Conservation (phyloP, 371 early-diverging fungal genomes). For the Circinella umbellata region DNA sequence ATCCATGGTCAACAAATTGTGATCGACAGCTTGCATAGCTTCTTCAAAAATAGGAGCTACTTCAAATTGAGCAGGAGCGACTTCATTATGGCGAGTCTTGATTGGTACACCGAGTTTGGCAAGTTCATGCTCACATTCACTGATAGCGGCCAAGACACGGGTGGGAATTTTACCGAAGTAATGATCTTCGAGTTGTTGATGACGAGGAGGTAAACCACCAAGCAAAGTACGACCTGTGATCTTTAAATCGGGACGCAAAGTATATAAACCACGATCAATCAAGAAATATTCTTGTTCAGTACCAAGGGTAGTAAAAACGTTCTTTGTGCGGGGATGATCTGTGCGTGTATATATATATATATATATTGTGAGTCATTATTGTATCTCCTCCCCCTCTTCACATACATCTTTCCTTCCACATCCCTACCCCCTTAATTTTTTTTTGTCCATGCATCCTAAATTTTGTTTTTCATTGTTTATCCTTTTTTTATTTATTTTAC, state of each 20-base stretch:
- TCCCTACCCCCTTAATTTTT: no score
- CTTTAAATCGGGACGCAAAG: slow-evolving; percentile 95
- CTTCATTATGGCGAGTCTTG: slow-evolving; percentile 99
- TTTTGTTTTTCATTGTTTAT: no score
- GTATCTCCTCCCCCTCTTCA: neutral
- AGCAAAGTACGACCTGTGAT: slow-evolving; percentile 94
- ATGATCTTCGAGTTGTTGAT: slow-evolving; percentile 98
- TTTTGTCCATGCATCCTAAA: no score
- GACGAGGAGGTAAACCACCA: slow-evolving; percentile 94
- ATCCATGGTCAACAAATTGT: slow-evolving; percentile 98
- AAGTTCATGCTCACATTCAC: slow-evolving; percentile 93
- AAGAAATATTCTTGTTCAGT: slow-evolving; percentile 99
- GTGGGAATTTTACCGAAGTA: slow-evolving; percentile 98
- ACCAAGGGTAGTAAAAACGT: slow-evolving; percentile 91
- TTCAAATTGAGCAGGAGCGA: slow-evolving; percentile 98
- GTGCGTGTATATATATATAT: neutral
- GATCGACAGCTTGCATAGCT: slow-evolving; percentile 96
- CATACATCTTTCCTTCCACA: neutral
- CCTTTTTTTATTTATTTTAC: slow-evolving; percentile 27
- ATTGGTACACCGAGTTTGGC: slow-evolving; percentile 95
- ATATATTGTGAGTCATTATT: slow-evolving; percentile 1
- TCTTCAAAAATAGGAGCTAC: slow-evolving; percentile 98
- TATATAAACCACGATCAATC: slow-evolving; percentile 90
- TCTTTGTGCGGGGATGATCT: slow-evolving; percentile 60
- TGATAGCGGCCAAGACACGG: slow-evolving; percentile 89